These are phyloP conservation scores for Colletotrichum euphorbiae DNA, from an alignment of 2,329 filamentous ascomycete species.

Conservation along the genomic window DNA sequence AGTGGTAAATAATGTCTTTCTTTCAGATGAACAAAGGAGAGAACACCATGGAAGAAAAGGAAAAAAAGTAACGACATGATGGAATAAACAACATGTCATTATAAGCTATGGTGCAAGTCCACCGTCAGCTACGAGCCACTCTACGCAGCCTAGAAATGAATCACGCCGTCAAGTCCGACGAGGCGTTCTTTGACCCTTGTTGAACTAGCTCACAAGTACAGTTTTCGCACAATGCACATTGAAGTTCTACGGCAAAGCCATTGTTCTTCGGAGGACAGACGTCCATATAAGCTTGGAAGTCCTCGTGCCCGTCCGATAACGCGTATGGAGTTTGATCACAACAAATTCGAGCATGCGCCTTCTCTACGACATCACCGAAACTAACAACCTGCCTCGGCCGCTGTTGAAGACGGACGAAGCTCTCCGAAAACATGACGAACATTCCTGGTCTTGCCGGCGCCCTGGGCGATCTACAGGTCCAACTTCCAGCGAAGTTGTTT, in stretches of 20 bases:
- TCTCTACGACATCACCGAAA: neutral
- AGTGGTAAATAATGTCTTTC: slow-evolving; percentile 59
- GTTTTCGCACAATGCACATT: neutral
- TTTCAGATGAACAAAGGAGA: slow-evolving; percentile 3
- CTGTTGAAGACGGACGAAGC: neutral
- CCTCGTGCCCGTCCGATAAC: too few species aligned
- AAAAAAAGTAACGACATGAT: slow-evolving; percentile 33
- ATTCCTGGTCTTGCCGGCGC: neutral
- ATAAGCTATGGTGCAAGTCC: slow-evolving; percentile 26
- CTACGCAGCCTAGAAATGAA: slow-evolving; percentile 40
- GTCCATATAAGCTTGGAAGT: neutral
- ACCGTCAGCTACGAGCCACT: slow-evolving; percentile 24
- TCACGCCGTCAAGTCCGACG: slow-evolving; percentile 20
- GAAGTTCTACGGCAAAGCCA: neutral
- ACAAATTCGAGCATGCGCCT: neutral
- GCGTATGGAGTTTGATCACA: neutral
- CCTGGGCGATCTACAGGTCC: neutral
- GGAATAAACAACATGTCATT: slow-evolving; percentile 27
- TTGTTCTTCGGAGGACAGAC: neutral
- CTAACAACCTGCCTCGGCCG: neutral
- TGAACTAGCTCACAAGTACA: neutral
- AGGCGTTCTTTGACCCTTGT: slow-evolving; percentile 3
- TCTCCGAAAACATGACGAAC: neutral
- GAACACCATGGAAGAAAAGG: neutral
- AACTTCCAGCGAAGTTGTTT: neutral